Evolutionary conservation across 2,329 filamentous ascomycete genomes (phyloP).

Genomic region (Ramularia endophylla): DNA sequence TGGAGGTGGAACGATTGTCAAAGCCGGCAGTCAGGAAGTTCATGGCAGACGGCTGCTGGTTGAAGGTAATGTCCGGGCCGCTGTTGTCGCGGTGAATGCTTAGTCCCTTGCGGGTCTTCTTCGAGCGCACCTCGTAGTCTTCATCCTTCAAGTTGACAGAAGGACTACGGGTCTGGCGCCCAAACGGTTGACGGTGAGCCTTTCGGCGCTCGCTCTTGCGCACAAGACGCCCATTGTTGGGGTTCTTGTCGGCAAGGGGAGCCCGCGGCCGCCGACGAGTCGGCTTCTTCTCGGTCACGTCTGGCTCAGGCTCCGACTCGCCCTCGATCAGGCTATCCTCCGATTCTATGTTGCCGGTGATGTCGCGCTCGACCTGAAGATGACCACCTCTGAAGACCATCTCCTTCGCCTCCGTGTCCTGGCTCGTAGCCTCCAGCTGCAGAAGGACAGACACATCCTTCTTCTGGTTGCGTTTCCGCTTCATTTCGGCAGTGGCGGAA

Average conservation of each 20-base stretch:
- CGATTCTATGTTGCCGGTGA: conserved; percentile 40
- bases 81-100: conserved; percentile 38
- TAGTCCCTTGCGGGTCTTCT: conserved; percentile 33
- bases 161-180: conserved; percentile 7
- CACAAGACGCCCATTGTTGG: conserved; percentile 20
- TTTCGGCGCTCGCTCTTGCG: conserved; percentile 10
- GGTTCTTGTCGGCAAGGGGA: conserved; percentile 25
- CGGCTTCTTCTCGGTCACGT: conserved; percentile 23
- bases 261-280: conserved; percentile 17
- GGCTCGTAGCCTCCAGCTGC: conserved; percentile 59
- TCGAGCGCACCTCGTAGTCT: conserved; percentile 27
- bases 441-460: conserved; percentile 67
- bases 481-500: conserved; percentile 67
- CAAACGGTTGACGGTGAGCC: conserved; percentile 9
- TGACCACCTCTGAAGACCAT: conserved; percentile 51
- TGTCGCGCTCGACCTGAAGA: conserved; percentile 38
- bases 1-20: not conserved
- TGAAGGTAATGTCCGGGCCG: conserved; percentile 31
- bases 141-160: conserved; percentile 19
- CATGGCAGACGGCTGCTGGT: conserved; percentile 16
- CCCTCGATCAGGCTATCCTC: conserved; percentile 32
- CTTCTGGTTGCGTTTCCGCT: conserved; percentile 69
- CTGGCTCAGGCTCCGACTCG: conserved; percentile 26
- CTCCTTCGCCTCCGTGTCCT: conserved; percentile 58
- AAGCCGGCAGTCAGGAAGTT: conserved; percentile 16